Percentiles rank a stretch among this genome's conserved stretches.
phyloP scores from a whole-genome alignment of 352 stramenopile species.

The Pythium myriotylum region DNA sequence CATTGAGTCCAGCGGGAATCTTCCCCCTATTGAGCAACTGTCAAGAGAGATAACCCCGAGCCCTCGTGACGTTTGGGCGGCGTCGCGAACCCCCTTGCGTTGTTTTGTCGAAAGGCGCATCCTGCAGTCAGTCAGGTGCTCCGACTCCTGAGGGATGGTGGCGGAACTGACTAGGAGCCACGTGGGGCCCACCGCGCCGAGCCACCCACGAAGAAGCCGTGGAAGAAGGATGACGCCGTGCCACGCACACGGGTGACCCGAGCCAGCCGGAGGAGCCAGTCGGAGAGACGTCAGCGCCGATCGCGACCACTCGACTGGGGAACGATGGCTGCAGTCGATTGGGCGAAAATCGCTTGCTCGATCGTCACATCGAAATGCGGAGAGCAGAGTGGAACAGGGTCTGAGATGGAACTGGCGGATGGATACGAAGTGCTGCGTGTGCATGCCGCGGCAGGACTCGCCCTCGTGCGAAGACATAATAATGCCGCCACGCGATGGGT shows the following conservation, averaged over 20 bases:
- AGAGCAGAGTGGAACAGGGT: not conserved
- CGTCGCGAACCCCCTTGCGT: slow-evolving; percentile 2
- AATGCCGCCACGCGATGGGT: slow-evolving; percentile 31
- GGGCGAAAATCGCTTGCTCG: no score
- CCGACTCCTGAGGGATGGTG: not conserved
- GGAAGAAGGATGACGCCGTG: no score
- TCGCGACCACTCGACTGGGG: no score
- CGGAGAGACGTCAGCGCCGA: no score
- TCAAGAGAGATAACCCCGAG: not conserved
- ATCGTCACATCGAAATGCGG: slow-evolving; percentile 1
- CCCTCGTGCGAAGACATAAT: slow-evolving; percentile 21
- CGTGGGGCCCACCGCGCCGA: no score
- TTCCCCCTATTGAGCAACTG: slow-evolving; percentile 7
- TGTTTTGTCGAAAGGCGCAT: not conserved
- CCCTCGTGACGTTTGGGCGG: slow-evolving; percentile 11
- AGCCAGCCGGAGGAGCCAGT: no score
- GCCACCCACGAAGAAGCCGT: no score
- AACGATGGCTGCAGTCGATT: no score
- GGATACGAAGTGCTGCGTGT: slow-evolving; percentile 33
- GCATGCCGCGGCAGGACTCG: slow-evolving; percentile 32
- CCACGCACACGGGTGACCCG: no score
- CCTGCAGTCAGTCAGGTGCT: not conserved
- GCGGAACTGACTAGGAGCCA: no score
- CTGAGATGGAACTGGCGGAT: not conserved
- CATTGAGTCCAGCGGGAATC: not conserved